These are phyloP conservation scores for Botrytis hyacinthi DNA, from an alignment of 2,329 filamentous ascomycete species.

Conservation along the genomic window DNA sequence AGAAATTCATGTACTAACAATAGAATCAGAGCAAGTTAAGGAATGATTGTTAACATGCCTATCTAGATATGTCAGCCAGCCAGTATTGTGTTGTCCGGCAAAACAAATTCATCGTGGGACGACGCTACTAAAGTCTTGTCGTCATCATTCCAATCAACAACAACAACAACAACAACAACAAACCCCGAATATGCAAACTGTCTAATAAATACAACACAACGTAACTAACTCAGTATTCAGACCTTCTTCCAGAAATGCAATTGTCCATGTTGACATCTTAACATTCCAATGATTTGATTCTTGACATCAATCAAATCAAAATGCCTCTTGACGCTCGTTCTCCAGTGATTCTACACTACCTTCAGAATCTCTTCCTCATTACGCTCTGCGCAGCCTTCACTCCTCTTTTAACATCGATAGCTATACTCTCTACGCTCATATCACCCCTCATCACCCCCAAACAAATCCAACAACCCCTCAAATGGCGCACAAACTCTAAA, in stretches of 20 bases:
- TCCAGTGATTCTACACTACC: constrained; percentile 40
- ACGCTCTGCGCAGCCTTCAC: constrained; percentile 26
- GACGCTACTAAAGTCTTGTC: constrained; percentile 2
- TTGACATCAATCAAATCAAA: not conserved
- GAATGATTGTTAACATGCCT: not conserved
- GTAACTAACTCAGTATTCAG: not conserved
- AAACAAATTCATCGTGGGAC: not conserved
- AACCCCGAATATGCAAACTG: not conserved
- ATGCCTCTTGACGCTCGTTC: constrained; percentile 24
- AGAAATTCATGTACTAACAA: not conserved
- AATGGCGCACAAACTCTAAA: constrained; percentile 25
- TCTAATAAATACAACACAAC: not conserved
- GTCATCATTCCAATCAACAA: not conserved
- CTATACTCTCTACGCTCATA: constrained; percentile 23
- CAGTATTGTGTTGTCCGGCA: not conserved
- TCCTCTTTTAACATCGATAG: constrained; percentile 31
- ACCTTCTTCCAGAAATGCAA: not conserved
- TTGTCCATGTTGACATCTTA: not conserved
- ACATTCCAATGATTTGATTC: not conserved
- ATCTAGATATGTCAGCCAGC: too few relatives aligned
- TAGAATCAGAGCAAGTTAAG: not conserved
- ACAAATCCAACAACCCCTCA: constrained; percentile 25
- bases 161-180: not conserved
- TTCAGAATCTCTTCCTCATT: constrained; percentile 50
- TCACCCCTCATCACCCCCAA: constrained; percentile 24